Conservation (phyloP, 768 basidiomycete genomes). For the Leccinellum luteum region DNA sequence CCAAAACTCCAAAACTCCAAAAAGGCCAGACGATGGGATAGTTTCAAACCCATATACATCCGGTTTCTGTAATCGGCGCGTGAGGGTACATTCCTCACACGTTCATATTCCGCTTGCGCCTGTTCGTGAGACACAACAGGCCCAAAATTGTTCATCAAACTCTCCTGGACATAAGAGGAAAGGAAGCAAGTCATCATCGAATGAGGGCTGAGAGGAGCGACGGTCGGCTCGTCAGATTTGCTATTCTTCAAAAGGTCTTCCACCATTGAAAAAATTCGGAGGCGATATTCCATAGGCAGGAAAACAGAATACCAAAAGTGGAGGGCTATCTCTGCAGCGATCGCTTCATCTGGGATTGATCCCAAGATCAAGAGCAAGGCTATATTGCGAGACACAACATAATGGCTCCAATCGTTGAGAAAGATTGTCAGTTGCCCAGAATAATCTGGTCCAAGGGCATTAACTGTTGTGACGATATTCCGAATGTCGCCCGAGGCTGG, state of each 20-base stretch:
- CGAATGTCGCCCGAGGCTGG: conserved; percentile 51
- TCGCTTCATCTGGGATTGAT: conserved; percentile 26
- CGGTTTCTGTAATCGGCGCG: conserved; percentile 43
- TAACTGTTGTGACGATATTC: conserved; percentile 42
- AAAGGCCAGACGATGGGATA: conserved; percentile 45
- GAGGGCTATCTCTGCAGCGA: conserved; percentile 43
- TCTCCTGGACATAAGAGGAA: conserved; percentile 2
- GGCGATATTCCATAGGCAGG: conserved; percentile 34
- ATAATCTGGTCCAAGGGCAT: conserved; percentile 40
- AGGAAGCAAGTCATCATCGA: conserved; percentile 19
- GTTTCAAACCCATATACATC: conserved; percentile 37
- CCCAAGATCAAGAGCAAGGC: conserved; percentile 41
- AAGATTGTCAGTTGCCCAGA: conserved; percentile 38
- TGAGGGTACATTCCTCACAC: conserved; percentile 35
- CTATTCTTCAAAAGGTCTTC: conserved; percentile 14
- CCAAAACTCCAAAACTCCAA: conserved; percentile 39
- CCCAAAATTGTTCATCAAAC: conserved; percentile 14
- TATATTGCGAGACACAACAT: conserved; percentile 39
- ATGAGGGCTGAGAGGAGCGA: conserved; percentile 8
- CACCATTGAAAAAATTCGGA: conserved; percentile 20
- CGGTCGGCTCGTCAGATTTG: background rate
- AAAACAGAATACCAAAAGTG: conserved; percentile 50
- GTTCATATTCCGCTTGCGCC: conserved; percentile 33
- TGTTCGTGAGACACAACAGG: conserved; percentile 16
- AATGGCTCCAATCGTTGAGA: conserved; percentile 44